Evolutionary conservation across 176 grass and related monocot species (phyloP).

Genomic region (Lolium perenne): DNA sequence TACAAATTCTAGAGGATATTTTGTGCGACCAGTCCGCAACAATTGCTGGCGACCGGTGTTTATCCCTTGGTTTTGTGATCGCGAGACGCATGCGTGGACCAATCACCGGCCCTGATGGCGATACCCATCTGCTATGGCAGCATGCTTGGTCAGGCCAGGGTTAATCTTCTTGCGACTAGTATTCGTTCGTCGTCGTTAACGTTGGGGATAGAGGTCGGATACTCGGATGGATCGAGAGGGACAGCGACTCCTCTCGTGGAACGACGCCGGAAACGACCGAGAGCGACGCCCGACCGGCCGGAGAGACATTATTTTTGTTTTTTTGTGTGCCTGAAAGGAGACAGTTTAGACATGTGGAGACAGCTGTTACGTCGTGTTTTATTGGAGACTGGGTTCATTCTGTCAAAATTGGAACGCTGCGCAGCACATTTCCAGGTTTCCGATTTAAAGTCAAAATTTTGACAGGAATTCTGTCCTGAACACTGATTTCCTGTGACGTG

Average conservation of each 20-base stretch:
- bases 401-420: not conserved
- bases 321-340: not conserved
- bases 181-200: not conserved
- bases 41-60: not conserved
- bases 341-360: not conserved
- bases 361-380: not conserved
- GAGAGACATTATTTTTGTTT: not conserved
- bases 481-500: too few species aligned
- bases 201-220: not conserved
- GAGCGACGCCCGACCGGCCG: constrained; percentile 5
- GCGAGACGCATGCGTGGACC: constrained; percentile 11
- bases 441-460: not conserved
- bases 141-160: not conserved
- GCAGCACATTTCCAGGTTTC: not conserved
- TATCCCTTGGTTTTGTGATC: not conserved
- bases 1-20: not conserved
- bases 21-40: not conserved
- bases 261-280: not conserved
- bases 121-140: not conserved
- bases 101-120: not conserved
- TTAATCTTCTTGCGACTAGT: constrained; percentile 10
- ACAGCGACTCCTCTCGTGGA: not conserved
- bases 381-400: too few species aligned
- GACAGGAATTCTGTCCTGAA: too few species aligned
- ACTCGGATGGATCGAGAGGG: not conserved